Evolutionary conservation across 208 protist genomes (phyloP).

Genomic region (Angomonas ambiguus): DNA sequence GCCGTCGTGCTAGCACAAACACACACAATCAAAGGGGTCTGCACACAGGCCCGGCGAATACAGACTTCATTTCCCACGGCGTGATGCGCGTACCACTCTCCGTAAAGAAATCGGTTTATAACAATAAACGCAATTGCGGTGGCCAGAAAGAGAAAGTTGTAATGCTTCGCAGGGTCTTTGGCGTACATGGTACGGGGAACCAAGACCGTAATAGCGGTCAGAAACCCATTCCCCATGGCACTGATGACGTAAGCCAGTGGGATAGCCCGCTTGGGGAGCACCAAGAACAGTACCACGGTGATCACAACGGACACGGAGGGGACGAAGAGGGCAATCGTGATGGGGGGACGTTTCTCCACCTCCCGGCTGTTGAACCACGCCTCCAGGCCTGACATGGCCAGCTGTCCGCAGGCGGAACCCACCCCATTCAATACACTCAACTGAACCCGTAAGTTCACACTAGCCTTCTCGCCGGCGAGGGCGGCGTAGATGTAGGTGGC

Average conservation of each 20-base stretch:
- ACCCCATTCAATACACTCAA: conserved; percentile 63
- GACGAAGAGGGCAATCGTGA: conserved; percentile 47
- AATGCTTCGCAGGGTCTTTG: conserved; percentile 67
- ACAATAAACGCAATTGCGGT: conserved; percentile 32
- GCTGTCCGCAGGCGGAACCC: conserved; percentile 44
- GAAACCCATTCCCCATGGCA: conserved; percentile 52
- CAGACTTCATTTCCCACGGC: background rate
- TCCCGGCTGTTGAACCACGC: conserved; percentile 40
- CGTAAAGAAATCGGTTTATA: conserved; percentile 64
- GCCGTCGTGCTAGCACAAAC: conserved; percentile 16
- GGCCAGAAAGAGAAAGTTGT: conserved; percentile 50
- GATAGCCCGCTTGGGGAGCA: conserved; percentile 28
- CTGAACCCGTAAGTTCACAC: conserved; percentile 26
- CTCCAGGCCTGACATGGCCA: conserved; percentile 55
- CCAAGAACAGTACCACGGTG: conserved; percentile 32
- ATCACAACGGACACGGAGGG: conserved; percentile 36
- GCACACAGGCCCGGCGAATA: background rate
- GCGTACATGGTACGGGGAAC: conserved; percentile 62
- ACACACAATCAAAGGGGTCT: background rate
- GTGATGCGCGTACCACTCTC: conserved; percentile 42
- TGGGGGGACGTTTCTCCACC: conserved; percentile 52
- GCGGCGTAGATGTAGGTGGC: conserved; percentile 40
- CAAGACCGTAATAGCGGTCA: conserved; percentile 26
- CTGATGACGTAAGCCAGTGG: conserved; percentile 46
- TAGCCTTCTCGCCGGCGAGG: conserved; percentile 25